phyloP scores from a whole-genome alignment of 2,329 filamentous ascomycete genomes.

The Chaetomiaceae sp. region DNA sequence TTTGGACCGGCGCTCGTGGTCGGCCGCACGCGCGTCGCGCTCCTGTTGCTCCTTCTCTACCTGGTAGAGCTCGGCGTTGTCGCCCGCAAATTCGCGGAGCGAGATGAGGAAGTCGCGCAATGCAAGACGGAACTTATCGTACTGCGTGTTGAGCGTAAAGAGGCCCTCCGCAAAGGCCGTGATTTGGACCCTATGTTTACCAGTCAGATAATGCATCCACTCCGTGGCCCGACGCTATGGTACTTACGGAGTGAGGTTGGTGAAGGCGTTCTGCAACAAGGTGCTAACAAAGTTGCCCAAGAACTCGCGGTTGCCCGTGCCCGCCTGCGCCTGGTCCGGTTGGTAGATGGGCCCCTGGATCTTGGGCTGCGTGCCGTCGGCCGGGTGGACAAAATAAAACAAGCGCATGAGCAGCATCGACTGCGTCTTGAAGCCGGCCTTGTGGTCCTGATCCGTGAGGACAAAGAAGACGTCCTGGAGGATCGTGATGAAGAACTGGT shows the following conservation, averaged over 20 bases:
- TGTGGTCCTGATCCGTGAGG: conserved; percentile 94
- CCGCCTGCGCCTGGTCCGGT: conserved; percentile 73
- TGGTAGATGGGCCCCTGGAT: conserved; percentile 89
- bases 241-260: conserved; percentile 80
- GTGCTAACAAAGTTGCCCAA: conserved; percentile 81
- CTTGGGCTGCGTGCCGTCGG: conserved; percentile 67
- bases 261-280: conserved; percentile 83
- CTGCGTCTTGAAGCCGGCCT: conserved; percentile 98
- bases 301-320: conserved; percentile 88
- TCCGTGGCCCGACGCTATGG: not conserved
- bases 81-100: conserved; percentile 91
- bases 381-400: conserved; percentile 87
- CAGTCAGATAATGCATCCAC: not conserved
- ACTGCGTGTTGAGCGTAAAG: conserved; percentile 81
- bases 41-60: conserved; percentile 94
- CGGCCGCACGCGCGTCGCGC: conserved; percentile 76
- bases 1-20: conserved; percentile 89
- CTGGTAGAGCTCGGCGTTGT: conserved; percentile 89
- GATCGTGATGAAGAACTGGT: conserved; percentile 93
- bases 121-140: conserved; percentile 92
- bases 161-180: conserved; percentile 83
- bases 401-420: conserved; percentile 89
- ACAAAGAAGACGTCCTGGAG: conserved; percentile 98
- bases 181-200: conserved; percentile 70
- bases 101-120: conserved; percentile 96